Base-by-base conservation (phyloP, 139 green algal genomes). In the Chlamydomonas asymmetrica region DNA sequence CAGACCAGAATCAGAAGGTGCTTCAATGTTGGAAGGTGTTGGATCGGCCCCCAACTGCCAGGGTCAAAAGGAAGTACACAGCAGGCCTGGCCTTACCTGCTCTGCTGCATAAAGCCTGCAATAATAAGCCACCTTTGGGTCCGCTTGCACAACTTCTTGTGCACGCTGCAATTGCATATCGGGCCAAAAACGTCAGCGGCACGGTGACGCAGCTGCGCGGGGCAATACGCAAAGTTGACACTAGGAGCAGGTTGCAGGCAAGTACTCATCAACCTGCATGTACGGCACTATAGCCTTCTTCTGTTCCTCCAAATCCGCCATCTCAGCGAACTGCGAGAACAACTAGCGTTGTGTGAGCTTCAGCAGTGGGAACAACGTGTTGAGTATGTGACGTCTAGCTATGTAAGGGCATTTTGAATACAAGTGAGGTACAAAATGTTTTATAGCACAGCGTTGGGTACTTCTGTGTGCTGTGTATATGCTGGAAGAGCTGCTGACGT, bases 41-140 rank as follows among this genome's bases (percentile, higher is more conserved):
- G 63, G 63, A 27, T 49, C 31, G 63, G 16, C 37, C 52, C 45
- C 41, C 66, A 5, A 66, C 38, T 32, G 49, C 7, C 50, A 27
- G 22, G 29, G 16, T 22, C 25, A 8, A 32, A 52, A 23, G 5
- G 23, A 70, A 70, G 35, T 10, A 25, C 32, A n/a, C n/a, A n/a
- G n/a, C n/a, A n/a, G n/a, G n/a, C n/a, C n/a, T n/a, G n/a, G n/a
- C 29, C 70, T 1, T 43, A 94, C 91, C 86, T 93, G 84, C 20
- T 92, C 85, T 25, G 95, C 80, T 0, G 87, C 90, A 48, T 91
- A 94, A 54, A 95, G 63, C 7, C 90, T 71, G 77, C 89, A 93
- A 77, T 95, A 96, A 69, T 94, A 96, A 0, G 91, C 89, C 3
- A 96, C 76, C 61, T 93, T 93, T 2, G 84, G 85, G 57, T 94